phyloP scores from a whole-genome alignment of 305 asterid genomes.

The Withania somnifera region DNA sequence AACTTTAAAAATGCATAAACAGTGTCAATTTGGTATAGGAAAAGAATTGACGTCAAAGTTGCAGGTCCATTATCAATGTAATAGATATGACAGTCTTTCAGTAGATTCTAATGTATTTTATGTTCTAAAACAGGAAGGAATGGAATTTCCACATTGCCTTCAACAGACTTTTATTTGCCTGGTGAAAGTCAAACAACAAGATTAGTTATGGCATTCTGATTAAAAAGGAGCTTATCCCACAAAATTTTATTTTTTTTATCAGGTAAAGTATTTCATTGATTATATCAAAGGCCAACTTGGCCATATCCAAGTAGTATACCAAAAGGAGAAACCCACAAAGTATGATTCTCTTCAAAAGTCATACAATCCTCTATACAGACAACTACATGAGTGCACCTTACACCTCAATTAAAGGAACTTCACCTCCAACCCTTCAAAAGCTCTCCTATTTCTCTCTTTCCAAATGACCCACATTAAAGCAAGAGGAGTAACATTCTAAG shows the following conservation, averaged over 20 bases:
- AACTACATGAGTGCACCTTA: too few relatives aligned
- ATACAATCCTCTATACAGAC: too few relatives aligned
- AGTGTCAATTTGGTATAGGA: neutral
- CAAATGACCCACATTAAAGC: too few relatives aligned
- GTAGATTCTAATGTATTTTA: neutral
- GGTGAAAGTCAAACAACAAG: neutral
- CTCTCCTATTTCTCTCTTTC: too few relatives aligned
- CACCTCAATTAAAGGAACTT: too few relatives aligned
- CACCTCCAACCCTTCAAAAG: too few relatives aligned
- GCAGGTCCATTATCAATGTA: neutral
- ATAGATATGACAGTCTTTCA: neutral
- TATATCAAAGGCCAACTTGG: too few relatives aligned
- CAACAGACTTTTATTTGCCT: neutral
- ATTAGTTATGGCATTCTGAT: neutral
- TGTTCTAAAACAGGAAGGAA: neutral
- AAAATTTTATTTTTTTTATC: neutral
- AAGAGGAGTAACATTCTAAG: too few relatives aligned
- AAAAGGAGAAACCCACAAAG: too few relatives aligned
- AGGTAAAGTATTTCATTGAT: too few relatives aligned
- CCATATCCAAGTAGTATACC: too few relatives aligned
- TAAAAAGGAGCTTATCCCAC: neutral
- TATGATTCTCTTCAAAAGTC: too few relatives aligned
- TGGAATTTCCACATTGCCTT: neutral
- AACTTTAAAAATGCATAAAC: constrained; percentile 1
- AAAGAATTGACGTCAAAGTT: neutral